Base-by-base conservation (phyloP, 2,329 filamentous ascomycete genomes). In the Fusarium sp. region DNA sequence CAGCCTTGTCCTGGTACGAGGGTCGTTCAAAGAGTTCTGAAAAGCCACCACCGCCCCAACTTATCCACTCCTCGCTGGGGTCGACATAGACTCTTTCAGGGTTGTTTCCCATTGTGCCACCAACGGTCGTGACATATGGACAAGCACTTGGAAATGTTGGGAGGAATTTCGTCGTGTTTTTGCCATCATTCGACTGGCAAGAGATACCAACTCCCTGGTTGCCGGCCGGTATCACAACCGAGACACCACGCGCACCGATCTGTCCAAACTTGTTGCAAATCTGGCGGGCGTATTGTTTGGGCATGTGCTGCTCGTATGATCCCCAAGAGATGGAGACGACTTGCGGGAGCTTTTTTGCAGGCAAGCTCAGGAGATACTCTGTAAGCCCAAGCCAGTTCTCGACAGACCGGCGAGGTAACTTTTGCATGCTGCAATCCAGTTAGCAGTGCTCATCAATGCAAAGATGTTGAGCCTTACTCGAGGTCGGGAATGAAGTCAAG, bases 301-400 rank as follows among this genome's bases (percentile, higher is more conserved):
- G 89, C 0, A 92, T 82, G 6, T 84, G 86, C 76, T 90, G 89
- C 75, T 93, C 91, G 49, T 90, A 84, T 71, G 92, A 90, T 27
- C 89, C 90, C 75, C 93, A 93, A 0, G 90, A 92, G n/a, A 89
- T 91, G 43, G 85, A 87, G 44, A 93, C 83, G 20, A 92, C 87
- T 6, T 87, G 84, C 0, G 91, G 91, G 0, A 93, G 81, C 20
- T 87, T 77, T 5, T 82, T 77, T 63, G 88, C 84, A 2, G 83
- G 78, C 22, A 90, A 83, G 22, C 81, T 77, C 5, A 91, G 80
- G 12, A 93, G 82, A 76, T 90, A 87, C 60, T 86, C 83, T 8
- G 90, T 83, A 77, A 90, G 89, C 18, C 86, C 86, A 5, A 93
- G 82, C 76, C 90, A 93, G 0, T 90, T 90, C 80, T 93, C 91